These are phyloP conservation scores for Phytophthora macrochlamydospora DNA, from an alignment of 352 stramenopile species.

Conservation along the genomic window DNA sequence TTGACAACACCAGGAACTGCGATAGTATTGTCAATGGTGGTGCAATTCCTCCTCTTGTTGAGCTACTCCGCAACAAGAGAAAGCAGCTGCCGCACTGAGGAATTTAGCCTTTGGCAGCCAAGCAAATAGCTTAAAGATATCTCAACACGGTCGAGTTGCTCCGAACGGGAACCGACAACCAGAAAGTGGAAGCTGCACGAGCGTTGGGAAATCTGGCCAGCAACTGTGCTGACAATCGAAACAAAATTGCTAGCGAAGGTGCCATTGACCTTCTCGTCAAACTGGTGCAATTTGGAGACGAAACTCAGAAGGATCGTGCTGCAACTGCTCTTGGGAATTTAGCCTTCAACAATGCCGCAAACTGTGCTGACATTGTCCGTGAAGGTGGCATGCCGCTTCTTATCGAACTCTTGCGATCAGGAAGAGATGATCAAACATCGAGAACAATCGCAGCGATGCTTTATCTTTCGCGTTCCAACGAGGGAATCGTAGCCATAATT, in stretches of 20 bases:
- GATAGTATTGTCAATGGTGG: neutral
- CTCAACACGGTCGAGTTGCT: constrained; percentile 4
- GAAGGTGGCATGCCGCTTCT: neutral
- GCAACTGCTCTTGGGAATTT: neutral
- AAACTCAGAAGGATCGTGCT: neutral
- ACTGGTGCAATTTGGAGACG: neutral
- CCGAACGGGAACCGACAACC: neutral
- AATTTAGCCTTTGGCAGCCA: neutral
- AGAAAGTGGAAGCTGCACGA: constrained; percentile 5
- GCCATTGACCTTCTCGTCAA: constrained; percentile 6
- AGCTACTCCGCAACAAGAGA: neutral
- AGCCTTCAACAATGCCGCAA: neutral
- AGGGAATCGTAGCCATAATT: neutral
- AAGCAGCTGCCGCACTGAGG: neutral
- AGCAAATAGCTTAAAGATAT: neutral
- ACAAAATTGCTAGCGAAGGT: constrained; percentile 2
- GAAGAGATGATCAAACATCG: neutral
- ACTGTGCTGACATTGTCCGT: neutral
- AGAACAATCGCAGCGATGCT: neutral
- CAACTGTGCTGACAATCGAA: neutral
- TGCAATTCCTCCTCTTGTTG: neutral
- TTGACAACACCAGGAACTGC: neutral
- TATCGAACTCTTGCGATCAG: neutral
- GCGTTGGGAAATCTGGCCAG: constrained; percentile 9
- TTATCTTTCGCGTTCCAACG: neutral